Evolutionary conservation across 1,139 yeast genomes (phyloP).

Genomic region (Hanseniaspora sp.): DNA sequence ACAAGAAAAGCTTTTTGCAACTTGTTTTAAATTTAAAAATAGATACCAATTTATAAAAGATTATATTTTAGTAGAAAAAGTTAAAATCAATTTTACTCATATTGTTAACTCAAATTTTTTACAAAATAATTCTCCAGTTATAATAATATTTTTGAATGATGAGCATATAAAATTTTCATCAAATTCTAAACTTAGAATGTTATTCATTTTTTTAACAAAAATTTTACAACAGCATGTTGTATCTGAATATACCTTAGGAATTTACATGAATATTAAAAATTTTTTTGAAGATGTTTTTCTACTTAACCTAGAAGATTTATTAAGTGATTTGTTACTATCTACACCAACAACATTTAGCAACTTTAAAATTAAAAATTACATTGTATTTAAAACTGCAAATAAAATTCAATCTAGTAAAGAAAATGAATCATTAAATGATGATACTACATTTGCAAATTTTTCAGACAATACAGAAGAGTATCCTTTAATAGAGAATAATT

Average conservation of each 20-base stretch:
- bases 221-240: background rate
- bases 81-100: background rate
- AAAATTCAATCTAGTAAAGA: too few relatives aligned
- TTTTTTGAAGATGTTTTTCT: too few relatives aligned
- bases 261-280: background rate
- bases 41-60: background rate
- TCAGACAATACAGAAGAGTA: background rate
- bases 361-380: too few relatives aligned
- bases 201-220: too few relatives aligned
- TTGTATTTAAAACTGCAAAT: too few relatives aligned
- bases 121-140: background rate
- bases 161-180: background rate
- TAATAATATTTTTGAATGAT: too few relatives aligned
- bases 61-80: background rate
- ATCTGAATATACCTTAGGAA: background rate
- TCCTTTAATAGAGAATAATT: background rate
- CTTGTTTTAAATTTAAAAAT: background rate
- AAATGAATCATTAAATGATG: background rate
- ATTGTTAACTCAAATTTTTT: background rate
- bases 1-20: background rate
- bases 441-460: background rate
- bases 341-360: too few relatives aligned
- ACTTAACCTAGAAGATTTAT: too few relatives aligned
- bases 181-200: background rate
- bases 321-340: too few relatives aligned